These are phyloP conservation scores for Abortiporus biennis DNA, from an alignment of 1,284 basidiomycete species.

Conservation along the genomic window DNA sequence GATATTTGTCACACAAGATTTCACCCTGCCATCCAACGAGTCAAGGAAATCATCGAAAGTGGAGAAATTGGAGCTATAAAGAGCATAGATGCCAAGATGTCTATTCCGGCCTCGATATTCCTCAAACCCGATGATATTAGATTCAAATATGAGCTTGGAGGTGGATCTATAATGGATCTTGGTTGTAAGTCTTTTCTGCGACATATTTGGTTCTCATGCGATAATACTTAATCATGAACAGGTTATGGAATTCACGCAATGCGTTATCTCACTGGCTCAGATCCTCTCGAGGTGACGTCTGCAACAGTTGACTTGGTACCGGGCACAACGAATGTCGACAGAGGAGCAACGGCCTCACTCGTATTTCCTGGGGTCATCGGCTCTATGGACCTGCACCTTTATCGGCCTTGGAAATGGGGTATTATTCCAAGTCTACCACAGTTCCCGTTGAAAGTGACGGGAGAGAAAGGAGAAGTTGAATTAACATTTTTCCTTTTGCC, in stretches of 20 bases:
- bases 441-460: constrained; percentile 2
- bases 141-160: constrained; percentile 52
- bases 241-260: constrained; percentile 9
- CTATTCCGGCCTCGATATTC: constrained; percentile 25
- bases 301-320: not conserved
- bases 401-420: constrained; percentile 1
- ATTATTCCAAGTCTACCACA: constrained; percentile 8
- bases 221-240: not conserved
- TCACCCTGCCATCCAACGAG: constrained; percentile 35
- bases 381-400: constrained; percentile 5
- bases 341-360: constrained; percentile 10
- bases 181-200: constrained; percentile 40
- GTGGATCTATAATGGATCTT: constrained; percentile 64
- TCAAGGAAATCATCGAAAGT: constrained; percentile 30
- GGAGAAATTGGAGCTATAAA: constrained; percentile 33
- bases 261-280: constrained; percentile 6
- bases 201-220: not conserved
- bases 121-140: constrained; percentile 46
- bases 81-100: constrained; percentile 21
- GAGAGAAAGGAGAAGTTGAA: constrained; percentile 11
- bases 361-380: constrained; percentile 10
- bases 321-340: constrained; percentile 7
- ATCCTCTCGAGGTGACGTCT: constrained; percentile 7
- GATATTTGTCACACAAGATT: constrained; percentile 24
- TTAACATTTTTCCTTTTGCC: constrained; percentile 11